Evolutionary conservation across 1,284 basidiomycete genomes (phyloP).

Genomic region (Vanrija sp.): DNA sequence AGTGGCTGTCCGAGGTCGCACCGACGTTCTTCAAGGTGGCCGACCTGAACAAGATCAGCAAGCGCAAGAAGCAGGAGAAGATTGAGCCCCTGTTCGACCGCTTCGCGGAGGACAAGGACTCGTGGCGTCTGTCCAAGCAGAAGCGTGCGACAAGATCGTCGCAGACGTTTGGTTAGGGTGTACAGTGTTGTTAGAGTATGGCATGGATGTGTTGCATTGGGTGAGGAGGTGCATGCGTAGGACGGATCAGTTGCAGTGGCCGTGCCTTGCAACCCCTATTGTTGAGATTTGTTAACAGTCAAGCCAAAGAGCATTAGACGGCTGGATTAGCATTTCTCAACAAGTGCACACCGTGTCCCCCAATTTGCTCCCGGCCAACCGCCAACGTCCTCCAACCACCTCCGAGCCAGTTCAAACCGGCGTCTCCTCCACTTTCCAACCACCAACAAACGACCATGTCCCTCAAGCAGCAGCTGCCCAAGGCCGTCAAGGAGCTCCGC

Average conservation of each 20-base stretch:
- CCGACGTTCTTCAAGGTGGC: conserved; percentile 95
- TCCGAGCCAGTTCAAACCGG: not conserved
- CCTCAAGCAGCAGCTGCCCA: conserved; percentile 69
- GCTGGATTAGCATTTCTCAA: no score
- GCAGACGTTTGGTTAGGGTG: conserved; percentile 38
- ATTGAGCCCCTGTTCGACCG: conserved; percentile 68
- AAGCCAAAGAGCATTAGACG: no score
- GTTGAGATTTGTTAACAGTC: no score
- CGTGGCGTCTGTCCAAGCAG: conserved; percentile 49
- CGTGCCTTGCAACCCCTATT: no score
- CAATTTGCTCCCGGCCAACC: no score
- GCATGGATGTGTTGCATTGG: no score
- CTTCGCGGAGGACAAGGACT: conserved; percentile 51
- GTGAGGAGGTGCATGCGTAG: no score
- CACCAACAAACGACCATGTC: conserved; percentile 21
- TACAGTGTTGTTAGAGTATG: no score
- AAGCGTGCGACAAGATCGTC: conserved; percentile 43
- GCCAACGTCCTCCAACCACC: no score
- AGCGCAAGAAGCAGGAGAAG: conserved; percentile 95
- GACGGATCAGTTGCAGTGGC: no score
- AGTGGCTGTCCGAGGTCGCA: conserved; percentile 97
- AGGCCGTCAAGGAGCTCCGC: conserved; percentile 78
- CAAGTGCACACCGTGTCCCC: no score
- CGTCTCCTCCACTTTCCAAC: not conserved
- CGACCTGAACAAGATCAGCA: conserved; percentile 92